Evolutionary conservation across 2,329 filamentous ascomycete genomes (phyloP).

Genomic region (Rhexocercosporidium sp.): DNA sequence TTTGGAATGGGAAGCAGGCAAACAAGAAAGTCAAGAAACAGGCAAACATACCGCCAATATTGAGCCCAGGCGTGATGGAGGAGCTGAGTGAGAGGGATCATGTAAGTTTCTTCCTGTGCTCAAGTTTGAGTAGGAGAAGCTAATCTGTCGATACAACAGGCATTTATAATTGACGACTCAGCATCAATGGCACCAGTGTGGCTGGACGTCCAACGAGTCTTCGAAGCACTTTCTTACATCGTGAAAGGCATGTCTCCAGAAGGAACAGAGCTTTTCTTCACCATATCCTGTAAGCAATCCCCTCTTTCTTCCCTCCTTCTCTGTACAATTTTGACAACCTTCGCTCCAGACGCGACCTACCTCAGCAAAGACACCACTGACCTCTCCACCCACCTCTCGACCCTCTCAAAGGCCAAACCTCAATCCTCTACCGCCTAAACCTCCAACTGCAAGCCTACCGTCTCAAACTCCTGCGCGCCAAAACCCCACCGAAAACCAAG

Average conservation of each 20-base stretch:
- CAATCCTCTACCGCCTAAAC: slow-evolving; percentile 31
- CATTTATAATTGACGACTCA: slow-evolving; percentile 42
- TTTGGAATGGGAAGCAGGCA: slow-evolving; percentile 34
- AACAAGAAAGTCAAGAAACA: slow-evolving; percentile 35
- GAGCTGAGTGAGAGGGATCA: slow-evolving; percentile 38
- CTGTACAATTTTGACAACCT: too few relatives aligned
- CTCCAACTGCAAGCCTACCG: slow-evolving; percentile 31
- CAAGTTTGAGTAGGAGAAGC: background rate
- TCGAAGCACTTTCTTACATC: slow-evolving; percentile 38
- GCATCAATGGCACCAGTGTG: slow-evolving; percentile 37
- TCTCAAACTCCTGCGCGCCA: slow-evolving; percentile 20
- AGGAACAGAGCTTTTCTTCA: slow-evolving; percentile 39
- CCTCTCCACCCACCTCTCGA: slow-evolving; percentile 26
- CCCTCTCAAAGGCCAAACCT: slow-evolving; percentile 25
- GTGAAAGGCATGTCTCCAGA: slow-evolving; percentile 37
- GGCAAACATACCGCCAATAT: slow-evolving; percentile 29
- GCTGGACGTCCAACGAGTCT: slow-evolving; percentile 34
- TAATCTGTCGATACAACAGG: slow-evolving; percentile 15
- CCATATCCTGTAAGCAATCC: slow-evolving; percentile 18
- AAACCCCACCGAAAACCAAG: slow-evolving; percentile 14
- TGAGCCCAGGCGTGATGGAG: slow-evolving; percentile 28
- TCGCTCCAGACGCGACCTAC: slow-evolving; percentile 28
- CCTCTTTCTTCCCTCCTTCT: too few relatives aligned
- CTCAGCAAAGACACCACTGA: slow-evolving; percentile 33
- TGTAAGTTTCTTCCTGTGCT: slow-evolving; percentile 21